Evolutionary conservation across 2,329 filamentous ascomycete species (phyloP), one percentile per base, ranked within the genome.

Genomic region (Nemania sp.): DNA sequence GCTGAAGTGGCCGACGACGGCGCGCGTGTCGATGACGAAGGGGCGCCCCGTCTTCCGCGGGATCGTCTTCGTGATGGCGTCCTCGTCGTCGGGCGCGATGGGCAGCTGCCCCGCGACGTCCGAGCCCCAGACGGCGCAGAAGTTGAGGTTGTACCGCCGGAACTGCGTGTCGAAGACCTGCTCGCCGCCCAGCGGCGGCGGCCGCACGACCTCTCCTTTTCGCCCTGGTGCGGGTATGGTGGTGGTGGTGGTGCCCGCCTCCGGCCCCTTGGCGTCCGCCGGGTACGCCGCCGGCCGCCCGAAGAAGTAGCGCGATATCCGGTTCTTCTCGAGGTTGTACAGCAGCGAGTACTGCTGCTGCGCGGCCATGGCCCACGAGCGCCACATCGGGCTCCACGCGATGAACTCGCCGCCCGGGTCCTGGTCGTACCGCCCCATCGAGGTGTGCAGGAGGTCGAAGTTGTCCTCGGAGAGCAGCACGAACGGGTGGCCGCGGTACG

Each of bases 1-100:
- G 61, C 79, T 80, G 66, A 83, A 86, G 69, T 86, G 83, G 4
- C 78, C 79, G 2, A 79, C 83, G 9, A 86, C 69, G 1, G 81
- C 80, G 57, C 80, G 78, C 5, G 82, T 83, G 68, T 86, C 82
- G 15, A 85, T 81, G 15, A 82, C 75, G 35, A 82, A 78, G 45
- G 76, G 75, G 57, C 76, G 72, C 17, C 76, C 74, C 5, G 78
- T 74, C 25, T 72, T 71, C 53, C 74, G 71, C 0, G 78, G 75
- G 52, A 77, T 75, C 35, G 72, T 72, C 43, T 77, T 74, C 21
- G 77, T 75, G 60, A 78, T 77, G 60, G 78, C 77, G 49, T 81
- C 76, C 67, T 83, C 81, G 54, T 81, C 80, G 17, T 79, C 74
- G 2, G 76, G 68, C 2, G 72, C 68, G 25, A 81, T 77, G 2